These are phyloP conservation scores for Scytalidium sp. DNA, from an alignment of 2,329 filamentous ascomycete genomes.

Conservation along the genomic window DNA sequence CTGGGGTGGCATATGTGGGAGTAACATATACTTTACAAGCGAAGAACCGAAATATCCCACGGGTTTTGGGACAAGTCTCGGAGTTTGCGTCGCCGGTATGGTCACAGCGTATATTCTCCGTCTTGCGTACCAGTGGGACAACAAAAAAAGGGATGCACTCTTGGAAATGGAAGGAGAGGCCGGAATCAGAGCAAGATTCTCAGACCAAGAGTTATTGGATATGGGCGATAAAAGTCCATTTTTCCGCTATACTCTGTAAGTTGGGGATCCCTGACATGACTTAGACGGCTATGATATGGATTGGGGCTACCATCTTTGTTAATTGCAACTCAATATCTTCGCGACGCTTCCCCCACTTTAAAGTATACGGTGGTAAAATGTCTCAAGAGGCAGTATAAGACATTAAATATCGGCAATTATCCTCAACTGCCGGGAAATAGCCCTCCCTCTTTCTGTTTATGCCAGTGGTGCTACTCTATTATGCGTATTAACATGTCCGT, in stretches of 20 bases:
- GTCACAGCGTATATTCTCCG: slow-evolving; percentile 6
- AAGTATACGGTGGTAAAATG: no score
- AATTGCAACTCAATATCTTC: no score
- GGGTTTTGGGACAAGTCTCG: slow-evolving; percentile 34
- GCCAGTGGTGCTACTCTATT: no score
- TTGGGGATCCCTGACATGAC: no score
- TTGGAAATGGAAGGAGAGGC: slow-evolving; percentile 51
- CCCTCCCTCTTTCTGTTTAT: no score
- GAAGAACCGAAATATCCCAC: slow-evolving; percentile 33
- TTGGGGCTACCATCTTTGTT: no score
- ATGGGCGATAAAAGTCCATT: slow-evolving; percentile 31
- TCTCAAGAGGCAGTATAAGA: no score
- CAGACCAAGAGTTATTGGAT: slow-evolving; percentile 23
- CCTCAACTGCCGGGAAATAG: no score
- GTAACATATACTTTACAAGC: slow-evolving; percentile 35
- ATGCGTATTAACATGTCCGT: no score
- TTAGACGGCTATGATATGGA: no score
- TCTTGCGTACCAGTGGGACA: slow-evolving; percentile 17
- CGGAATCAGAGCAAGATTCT: slow-evolving; percentile 29
- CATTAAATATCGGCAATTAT: no score
- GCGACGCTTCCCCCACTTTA: no score
- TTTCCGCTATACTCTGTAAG: slow-evolving; percentile 30
- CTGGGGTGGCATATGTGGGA: slow-evolving; percentile 31
- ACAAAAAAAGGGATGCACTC: slow-evolving; percentile 48
- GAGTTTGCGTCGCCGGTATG: slow-evolving; percentile 12